Percentiles rank a stretch among this genome's conserved stretches.
Conservation (phyloP, 208 protist genomes). For the Crithidia mellificae region DNA sequence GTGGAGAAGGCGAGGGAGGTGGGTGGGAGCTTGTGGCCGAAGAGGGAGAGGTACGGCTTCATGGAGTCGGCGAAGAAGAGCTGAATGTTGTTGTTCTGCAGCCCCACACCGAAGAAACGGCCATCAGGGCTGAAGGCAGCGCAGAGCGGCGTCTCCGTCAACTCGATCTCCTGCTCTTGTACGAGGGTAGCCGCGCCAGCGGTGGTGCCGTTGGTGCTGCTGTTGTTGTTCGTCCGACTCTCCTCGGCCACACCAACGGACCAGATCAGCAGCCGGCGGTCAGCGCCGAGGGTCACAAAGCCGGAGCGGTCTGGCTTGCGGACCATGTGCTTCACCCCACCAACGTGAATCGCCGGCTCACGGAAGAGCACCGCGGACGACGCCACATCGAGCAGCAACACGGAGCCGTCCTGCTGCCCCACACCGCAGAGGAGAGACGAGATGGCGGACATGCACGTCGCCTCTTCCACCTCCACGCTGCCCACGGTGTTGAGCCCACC, state of each 20-base stretch:
- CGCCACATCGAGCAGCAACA: slow-evolving; percentile 70
- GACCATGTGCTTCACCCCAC: slow-evolving; percentile 70
- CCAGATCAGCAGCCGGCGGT: slow-evolving; percentile 86
- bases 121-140: slow-evolving; percentile 83
- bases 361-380: slow-evolving; percentile 82
- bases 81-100: slow-evolving; percentile 98
- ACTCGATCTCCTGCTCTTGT: slow-evolving; percentile 85
- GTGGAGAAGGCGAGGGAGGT: slow-evolving; percentile 91
- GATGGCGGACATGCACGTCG: slow-evolving; percentile 64
- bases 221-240: background rate
- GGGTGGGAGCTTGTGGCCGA: slow-evolving; percentile 98
- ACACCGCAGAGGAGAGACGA: slow-evolving; percentile 72
- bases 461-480: slow-evolving; percentile 56
- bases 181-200: slow-evolving; percentile 45
- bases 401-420: slow-evolving; percentile 68
- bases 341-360: slow-evolving; percentile 81
- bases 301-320: slow-evolving; percentile 57
- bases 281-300: slow-evolving; percentile 78
- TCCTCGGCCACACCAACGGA: slow-evolving; percentile 62
- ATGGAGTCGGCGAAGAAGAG: slow-evolving; percentile 97
- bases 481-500: slow-evolving; percentile 60
- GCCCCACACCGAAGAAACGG: slow-evolving; percentile 90
- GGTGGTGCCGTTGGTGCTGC: background rate
- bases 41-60: slow-evolving; percentile 98
- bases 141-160: slow-evolving; percentile 94